A percentile compares a stretch with the other conserved stretches of the same genome.
phyloP scores from a whole-genome alignment of 2,329 filamentous ascomycete species.

The Fusarium dimerum region DNA sequence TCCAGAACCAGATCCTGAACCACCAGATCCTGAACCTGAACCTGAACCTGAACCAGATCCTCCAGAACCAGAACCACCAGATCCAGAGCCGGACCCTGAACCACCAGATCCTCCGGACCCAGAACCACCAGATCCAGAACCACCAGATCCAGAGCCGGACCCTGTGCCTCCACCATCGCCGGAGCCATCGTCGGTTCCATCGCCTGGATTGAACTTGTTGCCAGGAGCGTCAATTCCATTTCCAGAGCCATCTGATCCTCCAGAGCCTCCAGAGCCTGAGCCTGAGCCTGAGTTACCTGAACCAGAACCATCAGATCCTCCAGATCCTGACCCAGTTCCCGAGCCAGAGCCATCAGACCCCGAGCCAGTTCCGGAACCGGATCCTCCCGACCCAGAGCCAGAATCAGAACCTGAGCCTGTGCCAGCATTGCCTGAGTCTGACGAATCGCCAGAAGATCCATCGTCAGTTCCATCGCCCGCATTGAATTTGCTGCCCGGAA shows the following conservation, averaged over 20 bases:
- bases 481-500: too few relatives aligned
- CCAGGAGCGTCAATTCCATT: not conserved
- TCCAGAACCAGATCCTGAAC: not conserved
- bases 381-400: not conserved
- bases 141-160: not conserved
- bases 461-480: not conserved
- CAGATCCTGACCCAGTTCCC: not conserved
- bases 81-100: not conserved
- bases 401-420: not conserved
- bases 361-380: not conserved
- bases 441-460: not conserved
- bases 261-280: not conserved
- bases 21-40: not conserved
- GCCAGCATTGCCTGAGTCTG: too few relatives aligned
- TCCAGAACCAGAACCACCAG: not conserved
- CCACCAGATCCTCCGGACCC: not conserved
- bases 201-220: not conserved
- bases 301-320: not conserved
- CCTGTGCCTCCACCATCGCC: not conserved
- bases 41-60: too few relatives aligned
- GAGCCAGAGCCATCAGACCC: not conserved
- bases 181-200: not conserved
- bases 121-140: not conserved
- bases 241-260: not conserved
- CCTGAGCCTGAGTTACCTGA: not conserved